Evolutionary conservation across 352 stramenopile species (phyloP).

Genomic region (Nothophytophthora sp.): DNA sequence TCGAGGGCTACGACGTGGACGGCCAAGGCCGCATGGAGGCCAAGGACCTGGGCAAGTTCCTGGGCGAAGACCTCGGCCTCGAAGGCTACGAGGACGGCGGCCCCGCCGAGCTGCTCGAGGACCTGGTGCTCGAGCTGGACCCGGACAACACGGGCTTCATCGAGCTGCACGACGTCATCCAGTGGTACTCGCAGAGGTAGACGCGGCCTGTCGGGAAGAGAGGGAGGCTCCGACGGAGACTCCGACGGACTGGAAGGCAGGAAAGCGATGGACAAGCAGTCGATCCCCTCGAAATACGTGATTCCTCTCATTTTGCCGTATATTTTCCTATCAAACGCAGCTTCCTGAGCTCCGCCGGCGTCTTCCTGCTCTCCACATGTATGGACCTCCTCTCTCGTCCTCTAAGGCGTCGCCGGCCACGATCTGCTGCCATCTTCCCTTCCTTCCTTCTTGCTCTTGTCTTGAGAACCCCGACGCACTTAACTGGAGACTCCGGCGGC

Average conservation of each 20-base stretch:
- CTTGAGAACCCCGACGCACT: constrained; percentile 1
- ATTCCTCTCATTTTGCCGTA: too few relatives aligned
- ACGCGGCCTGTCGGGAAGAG: too few relatives aligned
- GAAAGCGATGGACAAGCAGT: too few relatives aligned
- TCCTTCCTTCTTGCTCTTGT: too few relatives aligned
- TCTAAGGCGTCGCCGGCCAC: too few relatives aligned
- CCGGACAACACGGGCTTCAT: constrained; percentile 79
- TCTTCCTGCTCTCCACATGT: too few relatives aligned
- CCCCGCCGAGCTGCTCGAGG: constrained; percentile 51
- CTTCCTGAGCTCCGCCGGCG: too few relatives aligned
- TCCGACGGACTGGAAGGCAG: not conserved
- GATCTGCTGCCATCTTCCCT: too few relatives aligned
- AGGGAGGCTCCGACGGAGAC: too few relatives aligned
- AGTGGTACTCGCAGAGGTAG: constrained; percentile 78
- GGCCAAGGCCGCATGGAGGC: constrained; percentile 80
- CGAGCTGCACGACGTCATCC: constrained; percentile 80
- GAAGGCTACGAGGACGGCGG: constrained; percentile 52
- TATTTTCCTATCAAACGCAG: too few relatives aligned
- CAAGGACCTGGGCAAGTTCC: constrained; percentile 67
- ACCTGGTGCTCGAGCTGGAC: constrained; percentile 70
- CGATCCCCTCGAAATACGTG: too few relatives aligned
- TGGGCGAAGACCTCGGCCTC: constrained; percentile 65
- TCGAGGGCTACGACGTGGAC: constrained; percentile 82
- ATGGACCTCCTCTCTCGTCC: too few relatives aligned
- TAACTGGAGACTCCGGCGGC: constrained; percentile 24